phyloP scores from a whole-genome alignment of 2,329 filamentous ascomycete species.

The Fusarium bulbicola region DNA sequence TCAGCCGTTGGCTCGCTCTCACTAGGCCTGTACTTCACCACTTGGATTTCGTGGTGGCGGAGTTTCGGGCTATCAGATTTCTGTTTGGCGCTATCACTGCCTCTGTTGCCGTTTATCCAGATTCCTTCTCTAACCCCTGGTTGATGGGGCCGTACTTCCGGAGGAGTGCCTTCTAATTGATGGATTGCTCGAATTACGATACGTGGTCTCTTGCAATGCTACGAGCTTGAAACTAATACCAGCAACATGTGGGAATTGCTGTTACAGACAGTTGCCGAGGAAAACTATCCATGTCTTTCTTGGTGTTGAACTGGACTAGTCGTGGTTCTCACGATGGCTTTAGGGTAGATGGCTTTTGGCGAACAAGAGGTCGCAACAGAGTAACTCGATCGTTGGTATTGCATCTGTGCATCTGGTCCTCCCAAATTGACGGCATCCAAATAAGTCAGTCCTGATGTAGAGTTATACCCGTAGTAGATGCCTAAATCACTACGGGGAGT shows the following conservation, averaged over 20 bases:
- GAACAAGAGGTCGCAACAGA: not conserved
- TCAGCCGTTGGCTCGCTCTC: not conserved
- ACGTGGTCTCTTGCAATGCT: not conserved
- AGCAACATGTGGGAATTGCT: not conserved
- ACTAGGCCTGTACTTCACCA: not conserved
- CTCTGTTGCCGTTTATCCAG: constrained; percentile 42
- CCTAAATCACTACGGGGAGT: not conserved
- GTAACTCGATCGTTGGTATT: not conserved
- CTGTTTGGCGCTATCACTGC: constrained; percentile 33
- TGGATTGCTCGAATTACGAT: not conserved
- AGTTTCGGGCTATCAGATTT: constrained; percentile 26
- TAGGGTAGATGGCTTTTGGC: not conserved
- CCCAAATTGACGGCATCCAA: not conserved
- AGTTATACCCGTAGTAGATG: too few species aligned
- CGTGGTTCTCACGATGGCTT: not conserved
- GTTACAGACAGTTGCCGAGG: not conserved
- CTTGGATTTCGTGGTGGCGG: constrained; percentile 26
- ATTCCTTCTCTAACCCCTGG: constrained; percentile 26
- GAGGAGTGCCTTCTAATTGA: not conserved
- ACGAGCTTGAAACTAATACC: not conserved
- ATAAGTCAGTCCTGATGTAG: not conserved
- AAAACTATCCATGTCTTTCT: not conserved
- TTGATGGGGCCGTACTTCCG: constrained; percentile 20
- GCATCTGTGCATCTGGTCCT: not conserved
- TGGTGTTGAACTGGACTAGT: not conserved